phyloP scores from a whole-genome alignment of 805 yeast genomes.

The Kuraishia ogatae region DNA sequence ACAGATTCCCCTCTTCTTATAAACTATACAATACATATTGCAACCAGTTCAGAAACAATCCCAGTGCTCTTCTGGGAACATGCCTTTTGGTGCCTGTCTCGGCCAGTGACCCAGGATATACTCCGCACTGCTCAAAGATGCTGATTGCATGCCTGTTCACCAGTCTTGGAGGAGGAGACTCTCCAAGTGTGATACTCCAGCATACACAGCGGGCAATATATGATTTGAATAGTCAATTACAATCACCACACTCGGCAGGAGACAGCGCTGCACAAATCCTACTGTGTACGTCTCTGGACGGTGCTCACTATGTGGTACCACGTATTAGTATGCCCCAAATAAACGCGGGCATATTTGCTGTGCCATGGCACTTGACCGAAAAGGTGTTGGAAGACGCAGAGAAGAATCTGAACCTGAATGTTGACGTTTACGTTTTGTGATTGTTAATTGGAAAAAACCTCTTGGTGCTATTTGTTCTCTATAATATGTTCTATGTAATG shows the following conservation, averaged over 20 bases:
- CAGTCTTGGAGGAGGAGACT: slow-evolving; percentile 44
- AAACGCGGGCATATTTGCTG: slow-evolving; percentile 72
- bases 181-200: slow-evolving; percentile 35
- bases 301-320: slow-evolving; percentile 10
- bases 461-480: too few species aligned
- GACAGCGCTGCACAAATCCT: not conserved
- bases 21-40: slow-evolving; percentile 38
- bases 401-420: slow-evolving; percentile 13
- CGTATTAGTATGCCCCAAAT: slow-evolving; percentile 63
- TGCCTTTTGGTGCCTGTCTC: slow-evolving; percentile 33
- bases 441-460: not conserved
- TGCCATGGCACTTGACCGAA: slow-evolving; percentile 73
- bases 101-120: slow-evolving; percentile 22
- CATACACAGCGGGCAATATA: slow-evolving; percentile 42
- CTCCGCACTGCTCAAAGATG: slow-evolving; percentile 13
- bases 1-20: slow-evolving; percentile 50
- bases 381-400: slow-evolving; percentile 28
- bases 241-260: slow-evolving; percentile 5
- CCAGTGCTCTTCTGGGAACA: slow-evolving; percentile 42
- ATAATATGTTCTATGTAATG: not conserved
- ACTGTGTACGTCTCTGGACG: slow-evolving; percentile 2
- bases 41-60: slow-evolving; percentile 10
- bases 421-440: slow-evolving; percentile 40
- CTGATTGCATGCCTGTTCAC: slow-evolving; percentile 68
- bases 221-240: slow-evolving; percentile 34